Percentiles rank a stretch among this genome's conserved stretches.
Conservation (phyloP, 495 filamentous ascomycete species). For the Astrothelium macrocarpum region DNA sequence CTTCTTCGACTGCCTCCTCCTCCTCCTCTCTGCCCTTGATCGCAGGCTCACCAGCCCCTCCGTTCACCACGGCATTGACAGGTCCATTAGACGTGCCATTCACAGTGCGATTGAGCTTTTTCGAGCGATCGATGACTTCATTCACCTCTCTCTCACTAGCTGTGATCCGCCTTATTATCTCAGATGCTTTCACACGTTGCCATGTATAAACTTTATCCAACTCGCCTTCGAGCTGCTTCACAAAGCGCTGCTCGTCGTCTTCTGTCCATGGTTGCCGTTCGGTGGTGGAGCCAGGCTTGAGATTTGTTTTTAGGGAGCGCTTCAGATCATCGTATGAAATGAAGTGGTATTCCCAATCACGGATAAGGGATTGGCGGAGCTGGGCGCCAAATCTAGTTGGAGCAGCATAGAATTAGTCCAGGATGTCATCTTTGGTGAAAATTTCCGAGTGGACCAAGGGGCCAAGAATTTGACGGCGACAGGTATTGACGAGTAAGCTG, state of each 20-base stretch:
- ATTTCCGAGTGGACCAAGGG: neutral
- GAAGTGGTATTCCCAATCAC: slow-evolving; percentile 94
- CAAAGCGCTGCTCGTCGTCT: slow-evolving; percentile 84
- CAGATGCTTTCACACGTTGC: slow-evolving; percentile 88
- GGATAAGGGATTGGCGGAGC: slow-evolving; percentile 83
- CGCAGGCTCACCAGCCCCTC: slow-evolving; percentile 16
- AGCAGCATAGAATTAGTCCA: neutral
- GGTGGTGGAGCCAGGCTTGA: slow-evolving; percentile 46
- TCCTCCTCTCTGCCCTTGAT: slow-evolving; percentile 25
- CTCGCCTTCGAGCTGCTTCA: slow-evolving; percentile 75
- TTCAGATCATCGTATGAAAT: slow-evolving; percentile 96
- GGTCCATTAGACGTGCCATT: slow-evolving; percentile 59
- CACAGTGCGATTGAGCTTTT: slow-evolving; percentile 37
- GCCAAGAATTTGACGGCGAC: too few relatives aligned
- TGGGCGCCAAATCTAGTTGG: slow-evolving; percentile 82
- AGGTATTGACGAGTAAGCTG: too few relatives aligned
- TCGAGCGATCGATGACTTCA: slow-evolving; percentile 68
- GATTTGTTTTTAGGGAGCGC: slow-evolving; percentile 66
- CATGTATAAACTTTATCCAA: slow-evolving; percentile 95
- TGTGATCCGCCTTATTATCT: slow-evolving; percentile 83
- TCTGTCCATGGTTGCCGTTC: slow-evolving; percentile 70
- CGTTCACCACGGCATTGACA: slow-evolving; percentile 61
- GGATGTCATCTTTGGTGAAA: neutral
- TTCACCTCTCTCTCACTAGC: slow-evolving; percentile 79
- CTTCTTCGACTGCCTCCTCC: slow-evolving; percentile 68